Base-by-base conservation (phyloP, 306 rosid species). In the Cicer arietinum region DNA sequence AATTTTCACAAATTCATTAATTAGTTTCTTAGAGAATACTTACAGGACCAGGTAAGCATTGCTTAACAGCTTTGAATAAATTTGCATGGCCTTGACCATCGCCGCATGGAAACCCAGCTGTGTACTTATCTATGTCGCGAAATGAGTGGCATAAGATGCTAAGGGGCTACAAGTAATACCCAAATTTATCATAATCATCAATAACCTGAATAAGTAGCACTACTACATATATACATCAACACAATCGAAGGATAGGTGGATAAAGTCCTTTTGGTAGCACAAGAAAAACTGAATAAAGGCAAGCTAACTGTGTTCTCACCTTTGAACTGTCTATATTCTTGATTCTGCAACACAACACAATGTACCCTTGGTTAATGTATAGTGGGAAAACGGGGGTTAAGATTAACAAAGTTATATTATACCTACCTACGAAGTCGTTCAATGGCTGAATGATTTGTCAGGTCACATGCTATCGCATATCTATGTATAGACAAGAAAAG, bases 41-140 rank as follows among this genome's bases (percentile, higher is more conserved):
- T 84, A 94, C 98, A 12, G 98, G 98, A 57, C 98, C 98, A 65
- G 98, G 98, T 80, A 94, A 85, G 89, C 79, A 90, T 50, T 89
- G 93, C 87, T 94, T 94, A 67, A 91, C 89, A 77, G 80, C 89
- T 62, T 90, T 90, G 86, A 91, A 94, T 72, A 91, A 77, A 81
- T 83, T 87, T 35, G 89, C 85, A 81, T 90, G 92, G 57, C 97
- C 98, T 85, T 86, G 97, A 81, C 93, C 88, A 80, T 91, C 97
- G 2, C 98, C 98, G 3, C 88, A 81, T 41, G 98, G 97, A 76
- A 91, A 90, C 59, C 98, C 97, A 54, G 89, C 79, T 35, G 98
- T 91, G 83, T 86, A 94, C 18, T 69, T 88, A 82, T 94, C 97
- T 54, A 94, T 88, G 83, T 91, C 98, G 48, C 91, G 92, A 78